These are phyloP conservation scores for Verbascum thapsus DNA, from an alignment of 257 asterid genomes.

Conservation along the genomic window DNA sequence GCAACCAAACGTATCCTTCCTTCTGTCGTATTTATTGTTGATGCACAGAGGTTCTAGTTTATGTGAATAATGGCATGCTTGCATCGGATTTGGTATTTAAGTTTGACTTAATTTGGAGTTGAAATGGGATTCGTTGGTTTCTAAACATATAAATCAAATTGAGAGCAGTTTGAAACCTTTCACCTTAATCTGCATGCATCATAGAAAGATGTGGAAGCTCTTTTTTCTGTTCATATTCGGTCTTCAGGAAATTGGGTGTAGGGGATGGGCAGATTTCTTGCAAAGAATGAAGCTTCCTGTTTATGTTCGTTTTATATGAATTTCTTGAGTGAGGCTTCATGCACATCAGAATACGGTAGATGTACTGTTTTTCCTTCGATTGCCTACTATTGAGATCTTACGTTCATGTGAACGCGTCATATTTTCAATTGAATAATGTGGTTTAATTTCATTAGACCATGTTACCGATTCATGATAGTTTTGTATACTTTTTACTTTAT, in stretches of 20 bases:
- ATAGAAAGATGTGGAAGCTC: too few species aligned
- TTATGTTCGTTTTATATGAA: too few species aligned
- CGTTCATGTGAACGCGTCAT: background rate
- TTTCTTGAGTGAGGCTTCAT: too few species aligned
- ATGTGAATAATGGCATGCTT: constrained; percentile 4
- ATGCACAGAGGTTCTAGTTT: background rate
- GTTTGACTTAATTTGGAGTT: constrained; percentile 5
- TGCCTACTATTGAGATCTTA: background rate
- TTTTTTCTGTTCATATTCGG: too few species aligned
- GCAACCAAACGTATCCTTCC: background rate
- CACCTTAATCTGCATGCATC: too few species aligned
- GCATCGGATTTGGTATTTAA: background rate
- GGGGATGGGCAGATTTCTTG: too few species aligned
- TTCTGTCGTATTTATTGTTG: background rate
- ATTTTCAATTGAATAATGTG: background rate
- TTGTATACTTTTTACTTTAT: background rate
- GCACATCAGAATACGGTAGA: too few species aligned
- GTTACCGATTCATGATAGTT: background rate
- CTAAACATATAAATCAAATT: background rate
- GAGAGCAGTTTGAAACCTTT: too few species aligned
- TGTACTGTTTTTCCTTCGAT: too few species aligned
- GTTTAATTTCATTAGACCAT: constrained; percentile 1
- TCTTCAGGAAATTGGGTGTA: too few species aligned
- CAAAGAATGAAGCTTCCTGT: too few species aligned
- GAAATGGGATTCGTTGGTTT: background rate